These are phyloP conservation scores for Gracilaria gracilis DNA, from an alignment of 23 red algal genomes.

Conservation along the genomic window DNA sequence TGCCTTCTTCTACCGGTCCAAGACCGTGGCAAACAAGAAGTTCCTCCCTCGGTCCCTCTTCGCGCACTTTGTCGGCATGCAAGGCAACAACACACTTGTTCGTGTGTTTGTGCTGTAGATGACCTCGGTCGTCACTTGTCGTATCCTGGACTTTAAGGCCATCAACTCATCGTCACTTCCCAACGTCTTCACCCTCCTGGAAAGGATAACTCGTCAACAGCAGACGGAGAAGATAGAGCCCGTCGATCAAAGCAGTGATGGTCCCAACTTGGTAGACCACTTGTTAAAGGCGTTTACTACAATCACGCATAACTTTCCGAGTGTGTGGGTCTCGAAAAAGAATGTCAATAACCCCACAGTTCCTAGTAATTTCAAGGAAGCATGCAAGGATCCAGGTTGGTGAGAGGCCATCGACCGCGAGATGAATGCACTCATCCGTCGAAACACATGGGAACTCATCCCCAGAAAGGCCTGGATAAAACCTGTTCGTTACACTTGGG, in stretches of 20 bases:
- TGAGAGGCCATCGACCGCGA: too few species aligned
- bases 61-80: too few species aligned
- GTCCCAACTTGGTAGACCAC: not conserved
- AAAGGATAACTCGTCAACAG: not conserved
- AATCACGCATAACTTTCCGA: too few species aligned
- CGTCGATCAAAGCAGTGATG: not conserved
- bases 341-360: too few species aligned
- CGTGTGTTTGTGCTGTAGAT: not conserved
- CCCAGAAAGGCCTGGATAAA: not conserved
- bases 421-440: slow-evolving; percentile 29
- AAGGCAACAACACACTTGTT: slow-evolving; percentile 14
- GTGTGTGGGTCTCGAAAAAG: too few species aligned
- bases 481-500: slow-evolving; percentile 41
- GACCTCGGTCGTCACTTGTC: not conserved
- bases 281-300: not conserved
- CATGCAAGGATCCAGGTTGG: too few species aligned
- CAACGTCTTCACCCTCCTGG: not conserved
- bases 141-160: not conserved
- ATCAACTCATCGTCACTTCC: not conserved
- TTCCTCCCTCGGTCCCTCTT: too few species aligned
- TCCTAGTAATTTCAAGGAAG: too few species aligned
- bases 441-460: slow-evolving; percentile 18
- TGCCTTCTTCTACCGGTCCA: too few species aligned
- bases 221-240: not conserved
- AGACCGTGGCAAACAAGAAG: too few species aligned